phyloP scores from a whole-genome alignment of 495 filamentous ascomycete species.

The Lasiosphaeriaceae sp. region DNA sequence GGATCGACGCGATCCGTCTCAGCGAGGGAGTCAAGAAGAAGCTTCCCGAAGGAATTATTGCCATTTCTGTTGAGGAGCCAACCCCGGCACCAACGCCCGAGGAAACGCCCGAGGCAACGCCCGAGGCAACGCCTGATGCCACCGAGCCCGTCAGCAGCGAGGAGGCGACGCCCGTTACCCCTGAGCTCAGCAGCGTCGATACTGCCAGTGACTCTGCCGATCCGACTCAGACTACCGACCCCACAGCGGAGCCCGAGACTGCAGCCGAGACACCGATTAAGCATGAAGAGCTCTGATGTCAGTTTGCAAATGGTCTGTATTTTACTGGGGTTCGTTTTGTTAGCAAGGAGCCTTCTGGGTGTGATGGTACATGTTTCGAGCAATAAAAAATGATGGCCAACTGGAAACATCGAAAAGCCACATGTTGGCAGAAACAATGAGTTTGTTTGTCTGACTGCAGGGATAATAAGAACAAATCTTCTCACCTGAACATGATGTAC shows the following conservation, averaged over 20 bases:
- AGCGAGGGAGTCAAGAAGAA: slow-evolving; percentile 80
- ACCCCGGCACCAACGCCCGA: slow-evolving; percentile 35
- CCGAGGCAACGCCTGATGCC: slow-evolving; percentile 38
- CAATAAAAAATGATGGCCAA: neutral
- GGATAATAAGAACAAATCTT: slow-evolving; percentile 5
- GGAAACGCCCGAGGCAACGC: slow-evolving; percentile 30
- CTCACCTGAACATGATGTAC: slow-evolving; percentile 10
- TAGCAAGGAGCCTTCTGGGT: neutral
- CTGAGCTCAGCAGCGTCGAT: slow-evolving; percentile 32
- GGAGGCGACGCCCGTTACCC: slow-evolving; percentile 29
- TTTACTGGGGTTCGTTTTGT: slow-evolving; percentile 1
- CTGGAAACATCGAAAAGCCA: neutral
- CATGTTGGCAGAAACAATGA: neutral
- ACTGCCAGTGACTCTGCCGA: slow-evolving; percentile 23
- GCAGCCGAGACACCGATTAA: slow-evolving; percentile 20
- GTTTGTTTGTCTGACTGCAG: neutral
- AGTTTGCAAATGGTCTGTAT: neutral
- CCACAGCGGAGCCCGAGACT: slow-evolving; percentile 29
- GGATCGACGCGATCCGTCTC: slow-evolving; percentile 84
- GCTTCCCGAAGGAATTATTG: slow-evolving; percentile 70
- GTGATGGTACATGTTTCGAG: neutral
- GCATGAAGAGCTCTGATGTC: slow-evolving; percentile 44
- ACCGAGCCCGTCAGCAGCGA: slow-evolving; percentile 25
- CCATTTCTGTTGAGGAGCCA: slow-evolving; percentile 49
- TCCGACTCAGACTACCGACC: slow-evolving; percentile 24